Conservation (phyloP, 2,329 filamentous ascomycete genomes). For the Pleoardoris graminearum region DNA sequence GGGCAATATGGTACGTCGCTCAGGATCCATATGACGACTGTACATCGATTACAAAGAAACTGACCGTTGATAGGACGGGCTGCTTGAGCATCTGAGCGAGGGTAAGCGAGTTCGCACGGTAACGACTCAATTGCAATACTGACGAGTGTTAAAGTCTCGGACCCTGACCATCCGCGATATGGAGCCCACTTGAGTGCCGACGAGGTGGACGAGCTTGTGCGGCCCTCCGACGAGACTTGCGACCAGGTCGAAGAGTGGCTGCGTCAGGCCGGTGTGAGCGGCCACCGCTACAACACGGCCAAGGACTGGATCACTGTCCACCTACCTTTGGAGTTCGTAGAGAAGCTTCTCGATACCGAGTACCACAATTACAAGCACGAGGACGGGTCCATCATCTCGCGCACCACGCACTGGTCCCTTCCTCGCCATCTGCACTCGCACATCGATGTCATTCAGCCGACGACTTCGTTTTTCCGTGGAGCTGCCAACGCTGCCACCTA, state of each 20-base stretch:
- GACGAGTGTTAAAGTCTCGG: slow-evolving; percentile 49
- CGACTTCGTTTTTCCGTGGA: slow-evolving; percentile 58
- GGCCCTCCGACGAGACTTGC: slow-evolving; percentile 57
- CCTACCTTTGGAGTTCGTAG: slow-evolving; percentile 56
- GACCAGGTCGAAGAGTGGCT: slow-evolving; percentile 61
- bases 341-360: slow-evolving; percentile 56
- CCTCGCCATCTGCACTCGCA: slow-evolving; percentile 61
- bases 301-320: slow-evolving; percentile 62
- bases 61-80: background rate
- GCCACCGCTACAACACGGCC: slow-evolving; percentile 53
- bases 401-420: slow-evolving; percentile 62
- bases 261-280: slow-evolving; percentile 54
- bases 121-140: too few species aligned
- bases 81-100: background rate
- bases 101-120: too few species aligned
- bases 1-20: slow-evolving; percentile 48
- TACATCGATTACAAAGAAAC: background rate
- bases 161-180: slow-evolving; percentile 58
- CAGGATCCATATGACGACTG: background rate
- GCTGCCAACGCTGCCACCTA: slow-evolving; percentile 31
- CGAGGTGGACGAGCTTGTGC: slow-evolving; percentile 59
- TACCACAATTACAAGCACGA: slow-evolving; percentile 57
- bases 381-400: slow-evolving; percentile 56
- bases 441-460: slow-evolving; percentile 64
- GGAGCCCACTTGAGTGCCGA: slow-evolving; percentile 57